phyloP scores from a whole-genome alignment of 441 rosid species.

The Theobroma grandiflorum region DNA sequence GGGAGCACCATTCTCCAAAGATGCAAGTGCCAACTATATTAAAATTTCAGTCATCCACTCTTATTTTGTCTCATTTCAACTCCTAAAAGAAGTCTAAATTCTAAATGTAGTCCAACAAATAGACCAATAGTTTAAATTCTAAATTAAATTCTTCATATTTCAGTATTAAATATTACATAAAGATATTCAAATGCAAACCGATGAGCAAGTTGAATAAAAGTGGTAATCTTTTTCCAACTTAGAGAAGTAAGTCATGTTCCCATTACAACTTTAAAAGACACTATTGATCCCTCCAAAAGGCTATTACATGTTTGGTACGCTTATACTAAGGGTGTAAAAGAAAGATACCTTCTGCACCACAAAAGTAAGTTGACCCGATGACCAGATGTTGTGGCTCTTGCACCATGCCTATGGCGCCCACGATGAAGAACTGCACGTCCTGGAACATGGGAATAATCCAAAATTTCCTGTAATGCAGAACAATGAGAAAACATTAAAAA shows the following conservation, averaged over 20 bases:
- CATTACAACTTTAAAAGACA: not conserved
- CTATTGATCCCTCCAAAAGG: not conserved
- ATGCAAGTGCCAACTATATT: slow-evolving; percentile 6
- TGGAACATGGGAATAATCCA: slow-evolving; percentile 62
- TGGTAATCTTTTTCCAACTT: not conserved
- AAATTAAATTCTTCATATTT: not conserved
- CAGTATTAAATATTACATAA: not conserved
- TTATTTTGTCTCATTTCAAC: not conserved
- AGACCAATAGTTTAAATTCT: not conserved
- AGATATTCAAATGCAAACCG: not conserved
- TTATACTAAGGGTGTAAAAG: slow-evolving; percentile 4
- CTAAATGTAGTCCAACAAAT: not conserved
- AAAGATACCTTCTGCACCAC: slow-evolving; percentile 77
- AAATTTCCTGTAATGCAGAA: slow-evolving; percentile 42
- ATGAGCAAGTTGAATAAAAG: not conserved
- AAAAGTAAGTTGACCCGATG: slow-evolving; percentile 65
- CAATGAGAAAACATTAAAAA: slow-evolving; percentile 14
- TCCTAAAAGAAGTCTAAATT: not conserved
- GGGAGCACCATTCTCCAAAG: not conserved
- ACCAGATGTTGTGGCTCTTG: slow-evolving; percentile 70
- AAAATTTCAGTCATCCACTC: not conserved
- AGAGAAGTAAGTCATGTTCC: not conserved
- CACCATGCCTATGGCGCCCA: slow-evolving; percentile 84
- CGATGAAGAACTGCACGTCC: slow-evolving; percentile 74
- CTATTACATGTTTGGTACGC: not conserved